Evolutionary conservation across 192 early-diverging fungal genomes (phyloP), one percentile per base, ranked within the genome.

Genomic region (Gamsiella multidivaricata): DNA sequence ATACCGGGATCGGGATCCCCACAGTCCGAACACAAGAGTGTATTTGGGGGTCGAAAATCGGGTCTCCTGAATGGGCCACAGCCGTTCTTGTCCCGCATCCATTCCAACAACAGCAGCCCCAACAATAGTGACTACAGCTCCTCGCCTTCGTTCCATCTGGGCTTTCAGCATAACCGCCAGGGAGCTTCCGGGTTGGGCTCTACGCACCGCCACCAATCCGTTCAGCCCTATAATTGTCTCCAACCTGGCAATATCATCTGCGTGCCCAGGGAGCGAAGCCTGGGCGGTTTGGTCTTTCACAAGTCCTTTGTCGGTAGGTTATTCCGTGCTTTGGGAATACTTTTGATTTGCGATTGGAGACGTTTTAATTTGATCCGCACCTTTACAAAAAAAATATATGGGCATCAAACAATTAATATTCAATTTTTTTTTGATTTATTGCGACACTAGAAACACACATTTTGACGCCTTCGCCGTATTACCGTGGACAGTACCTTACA

Each of bases 401-500:
- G n/a, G n/a, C n/a, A n/a, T n/a, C n/a, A n/a, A n/a, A n/a, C n/a
- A n/a, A n/a, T n/a, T n/a, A n/a, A n/a, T n/a, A n/a, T n/a, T n/a
- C n/a, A n/a, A n/a, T n/a, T 32, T 25, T 36, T 26, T 15, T 51
- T 33, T 47, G 34, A 22, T 51, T 52, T 23, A 26, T 57, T 34
- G 29, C 23, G 31, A 31, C 25, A 25, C 25, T 85, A 87, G 86
- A 87, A 18, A 75, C 84, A 5, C 86, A 88, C 61, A 81, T 82
- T 32, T 82, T 83, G 65, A 83, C 62, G 7, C 74, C 80, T 0
- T 88, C 86, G 10, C 86, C 86, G n/a, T 88, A 88, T 62, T 88
- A 62, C 54, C 80, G 65, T 43, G 86, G 83, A 28, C 84, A 88
- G 62, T 88, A 74, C 53, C 75, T 79, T 34, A 80, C 81, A 14